A percentile compares a stretch with the other conserved stretches of the same genome.
phyloP scores from a whole-genome alignment of 352 stramenopile species.

The Aphanomyces cochlioides region DNA sequence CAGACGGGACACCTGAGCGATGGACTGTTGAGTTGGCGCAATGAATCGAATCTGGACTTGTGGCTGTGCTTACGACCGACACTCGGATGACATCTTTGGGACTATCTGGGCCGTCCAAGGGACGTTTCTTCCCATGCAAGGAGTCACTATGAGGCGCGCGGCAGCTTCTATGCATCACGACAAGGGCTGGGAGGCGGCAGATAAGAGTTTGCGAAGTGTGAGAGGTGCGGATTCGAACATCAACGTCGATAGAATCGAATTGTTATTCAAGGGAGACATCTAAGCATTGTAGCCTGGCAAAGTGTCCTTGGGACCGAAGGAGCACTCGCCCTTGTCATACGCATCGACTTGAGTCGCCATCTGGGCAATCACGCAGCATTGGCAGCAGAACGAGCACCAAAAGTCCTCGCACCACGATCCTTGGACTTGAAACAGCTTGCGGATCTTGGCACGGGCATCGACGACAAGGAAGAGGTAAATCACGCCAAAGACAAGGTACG shows the following conservation, averaged over 20 bases:
- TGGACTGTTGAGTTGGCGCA: too few species aligned
- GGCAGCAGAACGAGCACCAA: conserved; percentile 28
- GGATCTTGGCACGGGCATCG: conserved; percentile 15
- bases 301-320: conserved; percentile 38
- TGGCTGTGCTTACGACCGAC: too few species aligned
- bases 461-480: conserved; percentile 23
- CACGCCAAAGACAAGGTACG: neutral
- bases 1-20: too few species aligned
- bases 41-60: too few species aligned
- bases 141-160: too few species aligned
- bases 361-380: conserved; percentile 42
- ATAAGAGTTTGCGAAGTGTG: neutral
- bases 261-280: neutral
- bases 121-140: too few species aligned
- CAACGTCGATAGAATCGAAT: neutral
- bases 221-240: neutral
- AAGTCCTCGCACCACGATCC: conserved; percentile 25
- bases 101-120: too few species aligned
- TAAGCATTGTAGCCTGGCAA: conserved; percentile 39
- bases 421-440: conserved; percentile 28
- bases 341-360: conserved; percentile 49
- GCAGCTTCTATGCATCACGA: too few species aligned
- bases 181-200: neutral
- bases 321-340: conserved; percentile 42
- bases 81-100: too few species aligned